These are phyloP conservation scores for Elasticomyces elasticus DNA, from an alignment of 495 filamentous ascomycete species.

Conservation along the genomic window DNA sequence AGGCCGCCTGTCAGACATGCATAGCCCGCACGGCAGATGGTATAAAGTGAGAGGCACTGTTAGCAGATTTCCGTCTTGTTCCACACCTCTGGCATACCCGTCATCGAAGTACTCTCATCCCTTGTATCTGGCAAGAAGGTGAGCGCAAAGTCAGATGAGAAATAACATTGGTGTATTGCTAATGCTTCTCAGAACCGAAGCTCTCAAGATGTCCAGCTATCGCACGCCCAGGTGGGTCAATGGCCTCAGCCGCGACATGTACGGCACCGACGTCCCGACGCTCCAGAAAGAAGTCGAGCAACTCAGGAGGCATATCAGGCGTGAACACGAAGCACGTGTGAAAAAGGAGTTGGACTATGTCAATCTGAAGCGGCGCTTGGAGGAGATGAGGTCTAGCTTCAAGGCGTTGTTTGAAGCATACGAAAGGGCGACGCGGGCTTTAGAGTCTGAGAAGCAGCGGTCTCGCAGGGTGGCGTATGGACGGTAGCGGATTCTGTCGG, in stretches of 20 bases:
- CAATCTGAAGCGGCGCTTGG: not conserved
- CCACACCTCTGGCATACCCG: too few species aligned
- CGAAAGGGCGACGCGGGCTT: not conserved
- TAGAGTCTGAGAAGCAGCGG: slow-evolving; percentile 1
- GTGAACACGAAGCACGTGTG: not conserved
- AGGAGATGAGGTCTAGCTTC: not conserved
- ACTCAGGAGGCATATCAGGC: not conserved
- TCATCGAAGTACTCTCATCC: too few species aligned
- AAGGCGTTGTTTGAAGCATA: not conserved
- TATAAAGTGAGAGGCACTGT: not conserved
- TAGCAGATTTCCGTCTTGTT: not conserved
- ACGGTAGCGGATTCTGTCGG: not conserved
- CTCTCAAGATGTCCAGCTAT: not conserved
- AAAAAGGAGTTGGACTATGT: not conserved
- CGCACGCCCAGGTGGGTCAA: not conserved
- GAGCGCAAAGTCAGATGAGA: too few species aligned
- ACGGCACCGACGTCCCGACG: slow-evolving; percentile 9
- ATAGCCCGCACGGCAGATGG: not conserved
- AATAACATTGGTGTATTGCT: too few species aligned
- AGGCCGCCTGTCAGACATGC: not conserved
- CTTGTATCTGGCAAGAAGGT: too few species aligned
- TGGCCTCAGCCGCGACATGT: not conserved
- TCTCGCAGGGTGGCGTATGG: not conserved
- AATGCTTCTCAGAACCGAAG: too few species aligned
- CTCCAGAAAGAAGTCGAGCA: not conserved